Conservation (phyloP, 345 rosid species). For the Gossypium rotundifolium region DNA sequence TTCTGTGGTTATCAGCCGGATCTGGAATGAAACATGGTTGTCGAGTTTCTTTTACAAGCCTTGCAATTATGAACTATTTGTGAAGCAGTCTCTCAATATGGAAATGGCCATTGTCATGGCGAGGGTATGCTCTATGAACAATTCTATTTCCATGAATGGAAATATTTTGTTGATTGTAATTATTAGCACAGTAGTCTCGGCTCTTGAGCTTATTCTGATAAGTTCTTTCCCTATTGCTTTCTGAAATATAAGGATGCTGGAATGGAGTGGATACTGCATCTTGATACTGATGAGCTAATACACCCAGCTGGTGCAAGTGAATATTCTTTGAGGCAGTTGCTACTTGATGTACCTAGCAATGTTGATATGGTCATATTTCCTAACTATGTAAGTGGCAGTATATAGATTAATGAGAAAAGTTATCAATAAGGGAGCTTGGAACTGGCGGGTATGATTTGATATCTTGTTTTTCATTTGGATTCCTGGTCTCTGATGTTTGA, state of each 20-base stretch:
- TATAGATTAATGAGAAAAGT: slow-evolving; percentile 9
- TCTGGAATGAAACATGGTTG: slow-evolving; percentile 98
- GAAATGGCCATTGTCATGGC: slow-evolving; percentile 99
- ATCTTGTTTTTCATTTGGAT: slow-evolving; percentile 3
- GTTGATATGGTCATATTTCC: slow-evolving; percentile 94
- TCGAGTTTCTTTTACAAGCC: slow-evolving; percentile 94
- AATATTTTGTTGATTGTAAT: slow-evolving; percentile 18
- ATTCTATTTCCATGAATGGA: neutral
- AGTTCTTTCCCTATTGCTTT: slow-evolving; percentile 1
- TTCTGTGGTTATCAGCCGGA: slow-evolving; percentile 48
- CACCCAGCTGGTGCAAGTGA: slow-evolving; percentile 92
- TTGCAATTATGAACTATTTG: slow-evolving; percentile 93
- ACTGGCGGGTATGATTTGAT: neutral
- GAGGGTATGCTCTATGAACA: slow-evolving; percentile 52
- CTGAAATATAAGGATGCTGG: slow-evolving; percentile 58
- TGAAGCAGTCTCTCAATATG: slow-evolving; percentile 98
- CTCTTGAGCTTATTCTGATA: slow-evolving; percentile 5
- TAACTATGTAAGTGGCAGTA: slow-evolving; percentile 68
- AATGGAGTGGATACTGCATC: slow-evolving; percentile 93
- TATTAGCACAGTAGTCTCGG: neutral
- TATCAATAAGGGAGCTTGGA: neutral
- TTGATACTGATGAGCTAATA: slow-evolving; percentile 87
- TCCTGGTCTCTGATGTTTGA: slow-evolving; percentile 2
- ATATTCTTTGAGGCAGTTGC: slow-evolving; percentile 78
- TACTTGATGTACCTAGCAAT: slow-evolving; percentile 74